Evolutionary conservation across 1,284 basidiomycete genomes (phyloP).

Genomic region (Flammula alnicola): DNA sequence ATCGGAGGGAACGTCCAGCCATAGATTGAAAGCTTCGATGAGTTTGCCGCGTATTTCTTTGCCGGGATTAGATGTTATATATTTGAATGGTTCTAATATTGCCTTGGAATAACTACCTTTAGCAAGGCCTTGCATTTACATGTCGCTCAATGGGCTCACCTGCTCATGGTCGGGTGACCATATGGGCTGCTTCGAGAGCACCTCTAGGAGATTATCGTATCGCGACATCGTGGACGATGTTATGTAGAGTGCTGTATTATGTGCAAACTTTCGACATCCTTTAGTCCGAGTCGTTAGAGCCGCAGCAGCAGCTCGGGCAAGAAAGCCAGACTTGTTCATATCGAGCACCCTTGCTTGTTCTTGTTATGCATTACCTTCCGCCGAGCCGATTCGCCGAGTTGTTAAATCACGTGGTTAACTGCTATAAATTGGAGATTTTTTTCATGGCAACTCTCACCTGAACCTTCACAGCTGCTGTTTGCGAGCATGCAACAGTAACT

Average conservation of each 20-base stretch:
- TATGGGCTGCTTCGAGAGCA: slow-evolving; percentile 29
- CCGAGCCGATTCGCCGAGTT: too few species aligned
- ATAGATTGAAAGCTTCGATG: slow-evolving; percentile 93
- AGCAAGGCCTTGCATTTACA: background rate
- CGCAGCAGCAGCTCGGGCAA: too few species aligned
- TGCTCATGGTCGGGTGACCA: slow-evolving; percentile 31
- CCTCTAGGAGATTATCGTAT: slow-evolving; percentile 34
- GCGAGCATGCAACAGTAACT: too few species aligned
- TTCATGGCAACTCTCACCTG: too few species aligned
- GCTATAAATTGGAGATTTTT: too few species aligned
- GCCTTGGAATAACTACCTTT: slow-evolving; percentile 38
- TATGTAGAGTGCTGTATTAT: background rate
- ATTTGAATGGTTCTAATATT: slow-evolving; percentile 90
- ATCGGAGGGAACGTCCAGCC: slow-evolving; percentile 82
- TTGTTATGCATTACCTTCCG: too few species aligned
- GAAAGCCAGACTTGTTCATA: too few species aligned
- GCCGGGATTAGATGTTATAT: slow-evolving; percentile 85
- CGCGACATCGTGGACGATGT: slow-evolving; percentile 19
- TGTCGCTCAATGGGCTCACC: slow-evolving; percentile 12
- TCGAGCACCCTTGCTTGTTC: too few species aligned
- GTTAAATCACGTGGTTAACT: too few species aligned
- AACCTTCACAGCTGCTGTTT: too few species aligned
- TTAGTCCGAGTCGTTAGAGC: background rate
- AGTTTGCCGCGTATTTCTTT: slow-evolving; percentile 92
- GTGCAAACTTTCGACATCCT: background rate